A percentile compares a stretch with the other conserved stretches of the same genome.
Conservation (phyloP, 139 green algal species). For the Coelastrella sp. region DNA sequence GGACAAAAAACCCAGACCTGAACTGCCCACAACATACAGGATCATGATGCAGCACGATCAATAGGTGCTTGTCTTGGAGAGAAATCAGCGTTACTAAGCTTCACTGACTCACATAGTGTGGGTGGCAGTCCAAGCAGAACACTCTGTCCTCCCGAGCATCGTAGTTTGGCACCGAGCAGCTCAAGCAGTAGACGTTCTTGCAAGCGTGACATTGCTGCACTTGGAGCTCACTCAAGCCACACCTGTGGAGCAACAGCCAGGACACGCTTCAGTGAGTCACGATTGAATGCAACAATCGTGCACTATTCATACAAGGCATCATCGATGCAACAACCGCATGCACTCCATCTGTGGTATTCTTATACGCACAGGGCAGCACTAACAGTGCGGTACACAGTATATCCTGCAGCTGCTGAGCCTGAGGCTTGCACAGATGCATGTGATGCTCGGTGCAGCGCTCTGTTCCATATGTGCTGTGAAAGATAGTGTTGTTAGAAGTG, state of each 20-base stretch:
- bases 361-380: too few species aligned
- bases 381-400: too few species aligned
- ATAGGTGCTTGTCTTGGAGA: background rate
- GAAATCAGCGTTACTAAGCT: background rate
- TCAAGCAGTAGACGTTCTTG: conserved; percentile 40
- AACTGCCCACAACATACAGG: background rate
- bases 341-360: too few species aligned
- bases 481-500: background rate
- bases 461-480: background rate
- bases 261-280: background rate
- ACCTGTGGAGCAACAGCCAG: background rate
- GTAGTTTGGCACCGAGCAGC: conserved; percentile 16
- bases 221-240: background rate
- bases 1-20: background rate
- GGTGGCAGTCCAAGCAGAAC: conserved; percentile 36
- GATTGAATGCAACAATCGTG: too few species aligned
- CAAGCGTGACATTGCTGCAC: conserved; percentile 35
- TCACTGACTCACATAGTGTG: background rate
- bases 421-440: too few species aligned
- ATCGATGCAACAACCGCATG: too few species aligned
- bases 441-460: too few species aligned
- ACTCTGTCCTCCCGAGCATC: conserved; percentile 10
- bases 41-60: background rate
- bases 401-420: too few species aligned
- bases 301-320: too few species aligned